Base-by-base conservation (phyloP, 164 flowering plant genomes). In the Piper longum region DNA sequence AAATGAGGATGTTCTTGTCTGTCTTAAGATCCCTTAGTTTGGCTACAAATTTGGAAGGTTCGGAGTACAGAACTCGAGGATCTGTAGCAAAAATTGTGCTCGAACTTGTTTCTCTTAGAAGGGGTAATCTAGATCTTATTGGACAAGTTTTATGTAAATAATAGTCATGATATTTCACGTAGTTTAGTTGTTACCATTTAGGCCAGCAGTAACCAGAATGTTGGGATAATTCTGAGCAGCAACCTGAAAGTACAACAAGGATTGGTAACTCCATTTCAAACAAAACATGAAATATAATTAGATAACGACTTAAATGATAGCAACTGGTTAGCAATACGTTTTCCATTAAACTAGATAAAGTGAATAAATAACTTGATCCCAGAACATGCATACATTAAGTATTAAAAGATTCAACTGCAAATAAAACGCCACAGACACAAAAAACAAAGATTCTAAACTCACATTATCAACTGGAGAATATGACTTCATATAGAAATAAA, bases 31-130 rank as follows among this genome's bases (percentile, higher is more conserved):
- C 96, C 76, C 96, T 84, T 71, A 92, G 73, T 73, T 92, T 92
- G 7, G 96, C 96, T 59, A 92, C 93, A 67, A 83, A 92, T 71
- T 92, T 92, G 43, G 96, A 95, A 59, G 98, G 93, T 76, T 92
- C 98, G 43, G 90, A 92, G 65, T 89, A 92, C 79, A 89, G 16
- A 59, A 92, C 98, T 11, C 96, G 87, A 18, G 96, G 83, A 80
- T 87, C 98, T 92, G 86, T 67, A 51, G 39, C 43, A 51, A 64
- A 7, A 62, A n/a, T 6, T 1, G 4, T 54, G 36, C 36, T 26
- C 36, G 36, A 0, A 26, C 1, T 26, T 26, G 36, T 26, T 26
- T 26, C 36, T 1, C 1, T 26, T 26, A 2, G 36, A 26, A 26
- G 1, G 36, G 36, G 36, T 26, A 26, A 26, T 26, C 36, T 26